Conservation (phyloP, 805 yeast genomes). For the Saccharomycopsis vini region DNA sequence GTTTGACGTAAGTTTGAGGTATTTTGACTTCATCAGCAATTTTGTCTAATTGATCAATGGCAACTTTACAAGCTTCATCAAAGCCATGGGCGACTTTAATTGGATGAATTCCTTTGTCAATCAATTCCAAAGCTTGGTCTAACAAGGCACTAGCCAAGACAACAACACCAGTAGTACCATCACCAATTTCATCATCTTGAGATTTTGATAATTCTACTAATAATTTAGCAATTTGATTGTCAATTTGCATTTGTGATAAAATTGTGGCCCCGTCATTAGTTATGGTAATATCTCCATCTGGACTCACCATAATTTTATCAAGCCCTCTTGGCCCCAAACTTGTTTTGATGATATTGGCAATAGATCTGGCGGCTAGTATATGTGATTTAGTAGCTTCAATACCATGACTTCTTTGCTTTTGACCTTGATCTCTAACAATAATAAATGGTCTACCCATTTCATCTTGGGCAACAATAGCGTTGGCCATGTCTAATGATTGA, state of each 20-base stretch:
- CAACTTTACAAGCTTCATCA: conserved; percentile 81
- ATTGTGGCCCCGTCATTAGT: conserved; percentile 99
- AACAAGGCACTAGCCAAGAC: conserved; percentile 83
- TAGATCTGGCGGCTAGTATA: conserved; percentile 97
- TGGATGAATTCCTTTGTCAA: conserved; percentile 92
- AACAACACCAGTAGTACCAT: conserved; percentile 96
- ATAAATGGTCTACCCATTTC: conserved; percentile 99
- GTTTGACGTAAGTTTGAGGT: conserved; percentile 33
- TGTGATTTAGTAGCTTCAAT: conserved; percentile 77
- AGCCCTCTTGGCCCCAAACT: conserved; percentile 98
- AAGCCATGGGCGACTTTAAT: conserved; percentile 96
- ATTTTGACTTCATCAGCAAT: conserved; percentile 55
- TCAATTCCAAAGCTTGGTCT: conserved; percentile 88
- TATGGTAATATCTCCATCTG: conserved; percentile 96
- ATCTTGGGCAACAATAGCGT: conserved; percentile 98
- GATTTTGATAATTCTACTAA: conserved; percentile 90
- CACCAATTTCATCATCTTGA: conserved; percentile 98
- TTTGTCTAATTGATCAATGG: conserved; percentile 47
- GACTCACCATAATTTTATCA: conserved; percentile 89
- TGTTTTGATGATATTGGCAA: conserved; percentile 91
- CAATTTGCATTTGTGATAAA: conserved; percentile 84
- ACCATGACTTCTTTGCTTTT: conserved; percentile 60
- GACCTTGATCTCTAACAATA: conserved; percentile 81
- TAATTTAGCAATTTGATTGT: conserved; percentile 95
- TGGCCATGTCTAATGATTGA: conserved; percentile 82